Evolutionary conservation across 1,284 basidiomycete species (phyloP).

Genomic region (Ustilago trichophora): DNA sequence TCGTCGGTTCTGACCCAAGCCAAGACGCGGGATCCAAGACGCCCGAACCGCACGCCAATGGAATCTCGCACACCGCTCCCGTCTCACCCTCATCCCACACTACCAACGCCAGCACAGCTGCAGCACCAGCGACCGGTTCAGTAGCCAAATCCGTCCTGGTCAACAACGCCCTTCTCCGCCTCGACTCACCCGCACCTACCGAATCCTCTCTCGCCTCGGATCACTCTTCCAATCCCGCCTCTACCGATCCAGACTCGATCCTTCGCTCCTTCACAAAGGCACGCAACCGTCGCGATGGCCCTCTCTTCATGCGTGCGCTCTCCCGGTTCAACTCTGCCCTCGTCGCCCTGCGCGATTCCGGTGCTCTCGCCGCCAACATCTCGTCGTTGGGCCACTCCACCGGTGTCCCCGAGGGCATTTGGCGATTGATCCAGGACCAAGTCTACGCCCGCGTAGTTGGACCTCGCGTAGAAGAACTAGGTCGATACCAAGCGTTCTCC

Average conservation of each 20-base stretch:
- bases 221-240: slow-evolving; percentile 6
- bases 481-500: slow-evolving; percentile 68
- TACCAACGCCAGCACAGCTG: no score
- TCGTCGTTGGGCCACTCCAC: slow-evolving; percentile 49
- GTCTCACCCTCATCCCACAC: slow-evolving; percentile 32
- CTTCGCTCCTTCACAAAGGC: slow-evolving; percentile 70
- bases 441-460: slow-evolving; percentile 71
- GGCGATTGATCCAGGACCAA: slow-evolving; percentile 70
- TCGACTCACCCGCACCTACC: slow-evolving; percentile 24
- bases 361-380: slow-evolving; percentile 64
- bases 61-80: slow-evolving; percentile 31
- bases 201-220: slow-evolving; percentile 28
- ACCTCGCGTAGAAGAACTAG: slow-evolving; percentile 69
- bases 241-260: slow-evolving; percentile 67
- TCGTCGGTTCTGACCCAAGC: no score
- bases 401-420: slow-evolving; percentile 67
- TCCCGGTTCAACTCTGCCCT: slow-evolving; percentile 70
- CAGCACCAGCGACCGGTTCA: neutral
- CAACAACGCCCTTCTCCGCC: slow-evolving; percentile 14
- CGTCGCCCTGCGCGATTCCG: slow-evolving; percentile 65
- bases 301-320: slow-evolving; percentile 69
- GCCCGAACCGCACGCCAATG: slow-evolving; percentile 26
- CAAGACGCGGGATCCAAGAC: slow-evolving; percentile 11
- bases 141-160: slow-evolving; percentile 24
- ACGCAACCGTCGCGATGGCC: slow-evolving; percentile 69